Percentiles rank a stretch among this genome's conserved stretches.
phyloP scores from a whole-genome alignment of 2,329 filamentous ascomycete genomes.

The Sporothrix mexicana region DNA sequence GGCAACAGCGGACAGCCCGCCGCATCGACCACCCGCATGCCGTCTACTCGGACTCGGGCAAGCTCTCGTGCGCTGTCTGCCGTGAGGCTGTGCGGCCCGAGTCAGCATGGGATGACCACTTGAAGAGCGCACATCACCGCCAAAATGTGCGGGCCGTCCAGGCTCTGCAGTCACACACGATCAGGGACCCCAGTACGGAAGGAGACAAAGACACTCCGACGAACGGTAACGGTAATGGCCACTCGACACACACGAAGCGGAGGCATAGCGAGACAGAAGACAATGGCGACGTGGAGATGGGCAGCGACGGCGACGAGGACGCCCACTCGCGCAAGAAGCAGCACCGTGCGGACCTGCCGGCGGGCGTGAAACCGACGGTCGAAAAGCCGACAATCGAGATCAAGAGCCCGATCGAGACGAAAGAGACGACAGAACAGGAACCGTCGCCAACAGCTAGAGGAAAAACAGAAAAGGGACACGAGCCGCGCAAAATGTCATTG shows the following conservation, averaged over 20 bases:
- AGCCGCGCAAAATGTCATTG: constrained; percentile 2
- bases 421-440: constrained; percentile 9
- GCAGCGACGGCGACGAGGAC: constrained; percentile 40
- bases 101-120: constrained; percentile 69
- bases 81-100: constrained; percentile 69
- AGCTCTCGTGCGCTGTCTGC: constrained; percentile 71
- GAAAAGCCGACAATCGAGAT: constrained; percentile 4
- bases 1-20: constrained; percentile 75
- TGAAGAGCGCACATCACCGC: constrained; percentile 56
- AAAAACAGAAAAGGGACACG: neutral
- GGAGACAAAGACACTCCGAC: neutral
- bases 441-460: constrained; percentile 31
- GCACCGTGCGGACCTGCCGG: constrained; percentile 45
- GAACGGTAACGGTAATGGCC: too few relatives aligned
- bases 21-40: constrained; percentile 74
- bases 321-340: constrained; percentile 52
- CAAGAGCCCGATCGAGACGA: neutral
- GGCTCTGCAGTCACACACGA: neutral
- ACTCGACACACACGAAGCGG: constrained; percentile 42
- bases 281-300: constrained; percentile 35
- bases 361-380: constrained; percentile 39
- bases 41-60: constrained; percentile 70
- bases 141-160: constrained; percentile 38
- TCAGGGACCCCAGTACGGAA: neutral
- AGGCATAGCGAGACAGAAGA: constrained; percentile 40